A percentile compares a stretch with the other conserved stretches of the same genome.
Conservation (phyloP, 805 yeast species). For the Yarrowia yakushimensis region DNA sequence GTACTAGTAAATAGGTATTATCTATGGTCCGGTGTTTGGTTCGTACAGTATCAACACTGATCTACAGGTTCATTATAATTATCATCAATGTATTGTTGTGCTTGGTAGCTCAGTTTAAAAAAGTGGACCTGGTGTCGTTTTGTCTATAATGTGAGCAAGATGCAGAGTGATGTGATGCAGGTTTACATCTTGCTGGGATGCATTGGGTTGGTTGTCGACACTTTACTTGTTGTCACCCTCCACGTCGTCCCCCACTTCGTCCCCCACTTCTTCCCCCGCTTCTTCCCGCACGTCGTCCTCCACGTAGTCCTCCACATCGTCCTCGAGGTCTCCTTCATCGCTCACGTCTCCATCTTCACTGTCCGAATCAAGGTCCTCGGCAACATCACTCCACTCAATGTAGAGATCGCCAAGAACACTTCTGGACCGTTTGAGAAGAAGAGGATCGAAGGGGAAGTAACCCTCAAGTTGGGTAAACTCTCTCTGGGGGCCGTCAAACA, state of each 20-base stretch:
- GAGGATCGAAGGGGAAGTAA: slow-evolving; percentile 95
- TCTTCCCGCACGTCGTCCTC: slow-evolving; percentile 37
- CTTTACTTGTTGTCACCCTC: slow-evolving; percentile 13
- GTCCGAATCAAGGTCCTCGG: slow-evolving; percentile 48
- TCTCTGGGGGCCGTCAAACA: slow-evolving; percentile 50
- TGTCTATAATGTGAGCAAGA: background rate
- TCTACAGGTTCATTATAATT: too few species aligned
- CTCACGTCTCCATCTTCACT: slow-evolving; percentile 47
- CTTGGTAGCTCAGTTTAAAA: background rate
- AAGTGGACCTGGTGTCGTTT: background rate
- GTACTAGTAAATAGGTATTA: too few species aligned
- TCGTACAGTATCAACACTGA: too few species aligned
- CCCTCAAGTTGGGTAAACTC: slow-evolving; percentile 87
- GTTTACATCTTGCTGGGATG: background rate
- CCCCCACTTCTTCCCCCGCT: slow-evolving; percentile 36
- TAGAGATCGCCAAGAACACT: slow-evolving; percentile 52
- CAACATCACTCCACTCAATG: slow-evolving; percentile 81
- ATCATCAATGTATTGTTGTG: background rate
- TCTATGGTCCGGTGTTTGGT: too few species aligned
- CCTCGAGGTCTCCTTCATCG: slow-evolving; percentile 35
- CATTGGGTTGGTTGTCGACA: background rate
- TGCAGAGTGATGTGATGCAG: background rate
- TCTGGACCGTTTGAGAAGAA: slow-evolving; percentile 63
- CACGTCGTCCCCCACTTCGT: slow-evolving; percentile 31
- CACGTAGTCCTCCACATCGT: slow-evolving; percentile 31